Conservation (phyloP, 441 rosid species). For the Populus trichocarpa region DNA sequence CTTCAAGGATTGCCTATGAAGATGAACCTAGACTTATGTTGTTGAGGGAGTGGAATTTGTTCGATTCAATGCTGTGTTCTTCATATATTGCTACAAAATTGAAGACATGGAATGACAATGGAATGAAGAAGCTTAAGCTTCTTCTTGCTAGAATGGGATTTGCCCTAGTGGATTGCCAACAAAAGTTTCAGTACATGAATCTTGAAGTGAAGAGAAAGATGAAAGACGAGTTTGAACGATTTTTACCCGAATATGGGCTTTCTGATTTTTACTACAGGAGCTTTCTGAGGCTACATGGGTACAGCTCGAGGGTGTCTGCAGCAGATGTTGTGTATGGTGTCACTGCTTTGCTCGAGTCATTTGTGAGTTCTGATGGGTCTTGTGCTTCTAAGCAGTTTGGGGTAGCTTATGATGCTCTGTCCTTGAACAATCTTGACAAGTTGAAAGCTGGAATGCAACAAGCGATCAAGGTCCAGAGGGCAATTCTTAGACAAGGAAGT, state of each 20-base stretch:
- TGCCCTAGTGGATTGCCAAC: slow-evolving; percentile 87
- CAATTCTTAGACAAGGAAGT: slow-evolving; percentile 93
- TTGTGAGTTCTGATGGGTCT: slow-evolving; percentile 59
- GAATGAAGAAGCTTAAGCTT: slow-evolving; percentile 86
- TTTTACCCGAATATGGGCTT: slow-evolving; percentile 84
- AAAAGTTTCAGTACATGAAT: slow-evolving; percentile 94
- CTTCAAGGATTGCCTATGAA: slow-evolving; percentile 78
- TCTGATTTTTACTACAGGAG: slow-evolving; percentile 82
- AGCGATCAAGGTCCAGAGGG: slow-evolving; percentile 84
- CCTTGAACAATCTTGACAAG: slow-evolving; percentile 66
- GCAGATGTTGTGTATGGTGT: slow-evolving; percentile 96
- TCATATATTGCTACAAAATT: slow-evolving; percentile 75
- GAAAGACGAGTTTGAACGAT: slow-evolving; percentile 81
- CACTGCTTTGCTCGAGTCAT: slow-evolving; percentile 92
- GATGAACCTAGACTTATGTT: slow-evolving; percentile 90
- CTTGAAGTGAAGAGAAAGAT: slow-evolving; percentile 74
- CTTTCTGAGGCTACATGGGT: slow-evolving; percentile 76
- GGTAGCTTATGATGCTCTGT: slow-evolving; percentile 88
- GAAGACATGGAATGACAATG: slow-evolving; percentile 95
- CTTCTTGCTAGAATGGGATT: slow-evolving; percentile 93
- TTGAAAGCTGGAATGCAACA: slow-evolving; percentile 87
- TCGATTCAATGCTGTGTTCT: slow-evolving; percentile 94
- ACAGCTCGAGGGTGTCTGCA: slow-evolving; percentile 87
- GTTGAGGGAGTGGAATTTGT: slow-evolving; percentile 85
- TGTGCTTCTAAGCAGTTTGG: slow-evolving; percentile 91